Evolutionary conservation across 208 protist species (phyloP), one percentile per base, ranked within the genome.

Genomic region (Herpetomonas samuelpessoai): DNA sequence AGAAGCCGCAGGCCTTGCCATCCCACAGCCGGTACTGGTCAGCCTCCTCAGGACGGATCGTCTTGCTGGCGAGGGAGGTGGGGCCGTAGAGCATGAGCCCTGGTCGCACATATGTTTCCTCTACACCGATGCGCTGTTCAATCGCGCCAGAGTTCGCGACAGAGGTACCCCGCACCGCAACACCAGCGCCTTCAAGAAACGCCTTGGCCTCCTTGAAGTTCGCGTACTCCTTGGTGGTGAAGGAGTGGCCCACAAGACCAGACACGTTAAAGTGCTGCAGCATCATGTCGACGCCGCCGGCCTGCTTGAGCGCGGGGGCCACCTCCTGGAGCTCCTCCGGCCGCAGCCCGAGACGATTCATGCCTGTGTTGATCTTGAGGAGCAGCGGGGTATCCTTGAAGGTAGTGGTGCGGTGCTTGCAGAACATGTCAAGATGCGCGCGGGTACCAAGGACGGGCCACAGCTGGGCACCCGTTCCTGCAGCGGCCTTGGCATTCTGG

Each of bases 181-280:
- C 68, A 24, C 65, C 75, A 47, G 68, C 76, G n/a, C 55, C 72
- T 26, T 57, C 21, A 19, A 82, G 60, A 30, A 63, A 24, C 39
- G 31, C 26, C 47, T 75, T 77, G 19, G 67, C 68, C 44, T 67
- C 31, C 57, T 76, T 54, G 53, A 86, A 86, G 35, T 51, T 52
- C 14, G 52, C 59, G 56, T 71, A 77, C 53, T 82, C 71, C 16
- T 47, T 7, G 27, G 65, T 74, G 46, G 66, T 75, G 58, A 70
- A 68, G 54, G 72, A 64, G 41, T 79, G 73, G 3, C 73, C 59
- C 14, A 73, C 56, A 2, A 80, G 60, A 16, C 74, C 79, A 1
- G 74, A 74, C 9, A 67, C 62, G 68, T 74, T 81, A 48, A 86
- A 82, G 68, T 86, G 75, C 54, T 82, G 75, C 31, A 80, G 53